Evolutionary conservation across 345 rosid species (phyloP), one percentile per base, ranked within the genome.

Genomic region (Citrus maxima): DNA sequence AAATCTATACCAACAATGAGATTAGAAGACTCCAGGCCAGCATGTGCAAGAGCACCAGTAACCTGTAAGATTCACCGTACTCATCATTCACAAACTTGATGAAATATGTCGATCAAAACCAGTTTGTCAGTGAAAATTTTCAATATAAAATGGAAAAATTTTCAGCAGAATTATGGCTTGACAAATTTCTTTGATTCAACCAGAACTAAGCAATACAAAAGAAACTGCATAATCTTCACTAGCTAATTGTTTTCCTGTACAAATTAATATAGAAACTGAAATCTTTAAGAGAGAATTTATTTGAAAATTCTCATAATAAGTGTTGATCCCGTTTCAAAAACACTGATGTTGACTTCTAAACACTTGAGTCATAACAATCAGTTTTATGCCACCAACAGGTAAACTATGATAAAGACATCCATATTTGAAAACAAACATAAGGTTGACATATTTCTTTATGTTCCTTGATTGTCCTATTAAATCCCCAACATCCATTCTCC

Each of bases 1-100:
- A 93, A 91, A 85, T 93, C 99, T 77, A 95, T 89, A 75, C 97
- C 98, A 60, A 95, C 96, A 24, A 95, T 95, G 66, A 95, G 88
- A 83, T 95, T 95, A 51, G 98, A 92, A 38, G 99, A 95, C 86
- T 93, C 99, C n/a, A 95, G 86, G 56, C 99, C 99, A 62, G 98
- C 90, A 68, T 91, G 88, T 27, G 92, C 73, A 32, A 95, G 94
- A 24, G 97, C 98, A 82, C 86, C 87, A 35, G 97, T 90, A 51
- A 95, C 98, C 99, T 95, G 82, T 77, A 14, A 77, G 58, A 46
- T 72, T 27, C 51, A 78, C 77, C 51, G 80, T 28, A 77, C 71
- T 27, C 10, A 4, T 72, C 37, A 55, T 38, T 55, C 28, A 32
- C 8, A 28, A 18, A 67, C 46, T 18, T 38, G 60, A 73, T 73